Base-by-base conservation (phyloP, 2,329 filamentous ascomycete genomes). In the Fusarium sp. region DNA sequence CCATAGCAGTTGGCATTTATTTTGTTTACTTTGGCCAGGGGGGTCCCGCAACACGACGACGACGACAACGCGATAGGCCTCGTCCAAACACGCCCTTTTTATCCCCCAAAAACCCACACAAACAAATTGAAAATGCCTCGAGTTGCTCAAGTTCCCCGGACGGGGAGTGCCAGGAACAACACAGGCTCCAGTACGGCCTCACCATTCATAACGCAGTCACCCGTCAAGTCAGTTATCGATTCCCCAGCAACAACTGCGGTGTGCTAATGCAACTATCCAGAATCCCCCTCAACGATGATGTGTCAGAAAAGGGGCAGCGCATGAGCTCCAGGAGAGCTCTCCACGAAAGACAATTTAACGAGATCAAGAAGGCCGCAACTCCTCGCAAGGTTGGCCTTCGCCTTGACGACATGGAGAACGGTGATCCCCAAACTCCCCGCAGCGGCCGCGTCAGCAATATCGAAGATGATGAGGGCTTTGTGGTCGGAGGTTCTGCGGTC, bases 201-300 rank as follows among this genome's bases (percentile, higher is more conserved):
- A 28, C 88, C 88, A 9, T 89, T 88, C 80, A 89, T 89, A 76
- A 86, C 88, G 25, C 86, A 89, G 75, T 87, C 88, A 32, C 86
- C 87, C 9, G 80, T 89, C 62, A 90, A 89, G 88, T 90, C 83
- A 80, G 86, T 53, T 33, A 32, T 37, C 54, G 50, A 69, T 62
- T 52, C 54, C 61, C 42, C 40, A 53, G 37, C 49, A 68, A 74
- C 64, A 59, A 40, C 35, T 30, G 38, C 11, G n/a, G 25, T 47
- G 56, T 69, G 54, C 68, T 74, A 60, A 69, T 38, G 63, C 71
- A 60, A 58, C 64, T 67, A 35, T 49, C 23, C 49, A 97, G 94
- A 81, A 97, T 99, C 68, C 95, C 96, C 40, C 90, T 99, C 72
- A 98, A 98, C 85, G 96, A 99, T 85, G 96, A 99, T 87, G 92